phyloP scores from a whole-genome alignment of 805 yeast species.

The Gaillardinia entomophila region DNA sequence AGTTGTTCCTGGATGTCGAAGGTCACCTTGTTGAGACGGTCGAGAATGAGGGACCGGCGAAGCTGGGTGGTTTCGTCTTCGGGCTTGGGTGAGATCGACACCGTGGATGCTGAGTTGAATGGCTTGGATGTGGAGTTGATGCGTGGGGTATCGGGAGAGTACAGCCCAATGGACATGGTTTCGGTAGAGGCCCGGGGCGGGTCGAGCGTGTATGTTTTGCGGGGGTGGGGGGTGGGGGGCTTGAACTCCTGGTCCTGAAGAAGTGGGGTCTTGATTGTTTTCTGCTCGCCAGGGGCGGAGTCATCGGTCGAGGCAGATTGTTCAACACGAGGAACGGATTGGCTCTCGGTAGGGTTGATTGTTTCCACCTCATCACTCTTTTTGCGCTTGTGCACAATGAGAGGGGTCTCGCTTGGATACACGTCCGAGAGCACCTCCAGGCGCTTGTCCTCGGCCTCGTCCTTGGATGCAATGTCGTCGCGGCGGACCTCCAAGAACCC shows the following conservation, averaged over 20 bases:
- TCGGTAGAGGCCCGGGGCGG: background rate
- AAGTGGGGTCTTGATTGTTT: background rate
- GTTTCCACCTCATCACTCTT: constrained; percentile 3
- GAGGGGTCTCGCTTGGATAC: constrained; percentile 28
- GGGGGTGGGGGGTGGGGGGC: background rate
- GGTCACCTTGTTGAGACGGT: constrained; percentile 33
- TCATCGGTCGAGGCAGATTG: background rate
- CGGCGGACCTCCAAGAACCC: constrained; percentile 7
- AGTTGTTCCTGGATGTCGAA: constrained; percentile 29
- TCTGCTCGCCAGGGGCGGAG: background rate
- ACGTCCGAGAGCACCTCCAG: constrained; percentile 41
- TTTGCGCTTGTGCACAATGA: constrained; percentile 23
- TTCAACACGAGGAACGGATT: too few species aligned
- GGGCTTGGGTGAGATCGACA: background rate
- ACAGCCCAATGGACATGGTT: constrained; percentile 27
- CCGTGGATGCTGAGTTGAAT: background rate
- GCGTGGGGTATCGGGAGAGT: constrained; percentile 33
- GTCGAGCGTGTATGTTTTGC: background rate
- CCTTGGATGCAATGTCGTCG: constrained; percentile 3
- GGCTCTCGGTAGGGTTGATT: too few species aligned
- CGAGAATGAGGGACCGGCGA: constrained; percentile 32
- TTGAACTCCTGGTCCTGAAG: background rate
- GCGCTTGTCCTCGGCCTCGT: constrained; percentile 24
- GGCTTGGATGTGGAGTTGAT: background rate
- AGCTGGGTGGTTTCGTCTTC: constrained; percentile 6